Evolutionary conservation across 2,329 filamentous ascomycete genomes (phyloP).

Genomic region (Scytalidium sp.): DNA sequence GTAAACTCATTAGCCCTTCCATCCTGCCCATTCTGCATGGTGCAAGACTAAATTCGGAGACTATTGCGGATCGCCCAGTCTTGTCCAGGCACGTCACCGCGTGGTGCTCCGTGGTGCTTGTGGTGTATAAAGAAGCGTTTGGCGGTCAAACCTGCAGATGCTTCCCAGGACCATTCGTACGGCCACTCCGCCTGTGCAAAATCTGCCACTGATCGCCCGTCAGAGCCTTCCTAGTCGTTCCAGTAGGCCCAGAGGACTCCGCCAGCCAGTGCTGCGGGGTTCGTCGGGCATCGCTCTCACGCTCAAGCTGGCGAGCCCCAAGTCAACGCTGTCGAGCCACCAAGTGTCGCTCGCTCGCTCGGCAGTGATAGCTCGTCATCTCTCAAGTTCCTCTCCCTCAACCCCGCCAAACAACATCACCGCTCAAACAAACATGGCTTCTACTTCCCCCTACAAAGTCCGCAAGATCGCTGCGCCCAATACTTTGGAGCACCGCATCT

Average conservation of each 20-base stretch:
- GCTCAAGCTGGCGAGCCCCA: not conserved
- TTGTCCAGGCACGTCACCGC: no score
- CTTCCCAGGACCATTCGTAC: not conserved
- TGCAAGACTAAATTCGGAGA: no score
- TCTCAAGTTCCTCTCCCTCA: constrained; percentile 31
- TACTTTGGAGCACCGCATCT: constrained; percentile 96
- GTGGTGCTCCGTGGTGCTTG: no score
- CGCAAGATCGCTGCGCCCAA: constrained; percentile 88
- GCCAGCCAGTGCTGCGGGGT: not conserved
- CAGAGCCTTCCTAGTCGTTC: not conserved
- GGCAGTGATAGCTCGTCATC: constrained; percentile 43
- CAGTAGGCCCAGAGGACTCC: not conserved
- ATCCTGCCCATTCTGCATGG: no score
- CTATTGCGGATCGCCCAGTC: no score
- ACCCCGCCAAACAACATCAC: constrained; percentile 27
- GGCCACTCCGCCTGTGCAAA: not conserved
- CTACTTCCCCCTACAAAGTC: constrained; percentile 60
- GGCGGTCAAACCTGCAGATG: not conserved
- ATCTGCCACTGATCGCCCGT: not conserved
- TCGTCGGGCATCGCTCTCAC: not conserved
- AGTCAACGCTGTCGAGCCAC: constrained; percentile 1
- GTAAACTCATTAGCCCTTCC: no score
- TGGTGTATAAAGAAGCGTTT: no score
- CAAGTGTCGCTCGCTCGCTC: constrained; percentile 16
- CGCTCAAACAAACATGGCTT: constrained; percentile 48